Evolutionary conservation across 306 rosid species (phyloP).

Genomic region (Arachis stenosperma): DNA sequence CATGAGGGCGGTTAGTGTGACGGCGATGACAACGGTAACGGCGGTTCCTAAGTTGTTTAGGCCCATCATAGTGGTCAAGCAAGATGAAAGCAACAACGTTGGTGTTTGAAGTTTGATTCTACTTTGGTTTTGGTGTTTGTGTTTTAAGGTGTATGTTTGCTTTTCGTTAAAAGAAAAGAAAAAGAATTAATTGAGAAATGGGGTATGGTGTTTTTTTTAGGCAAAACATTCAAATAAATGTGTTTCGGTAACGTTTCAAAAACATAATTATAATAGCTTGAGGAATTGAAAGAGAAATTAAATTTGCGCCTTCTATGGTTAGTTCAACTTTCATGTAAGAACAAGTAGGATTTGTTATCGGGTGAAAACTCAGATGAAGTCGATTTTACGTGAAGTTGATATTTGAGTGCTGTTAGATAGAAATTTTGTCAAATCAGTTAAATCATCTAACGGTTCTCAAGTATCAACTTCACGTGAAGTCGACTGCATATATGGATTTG

Average conservation of each 20-base stretch:
- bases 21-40: conserved; percentile 43
- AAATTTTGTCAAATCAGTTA: too few species aligned
- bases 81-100: background rate
- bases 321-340: background rate
- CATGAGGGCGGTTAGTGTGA: conserved; percentile 40
- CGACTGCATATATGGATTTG: too few species aligned
- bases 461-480: too few species aligned
- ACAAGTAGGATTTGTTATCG: too few species aligned
- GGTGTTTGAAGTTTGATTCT: background rate
- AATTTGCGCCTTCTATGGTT: background rate
- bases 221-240: background rate
- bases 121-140: conserved; percentile 6
- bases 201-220: conserved; percentile 1
- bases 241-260: background rate
- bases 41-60: conserved; percentile 47
- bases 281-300: background rate
- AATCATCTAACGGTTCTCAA: too few species aligned
- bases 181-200: conserved; percentile 1
- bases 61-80: conserved; percentile 40
- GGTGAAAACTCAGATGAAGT: too few species aligned
- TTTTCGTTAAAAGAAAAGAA: background rate
- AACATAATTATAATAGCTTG: background rate
- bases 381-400: too few species aligned
- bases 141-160: background rate
- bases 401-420: too few species aligned